A percentile compares a stretch with the other conserved stretches of the same genome.
Evolutionary conservation across 2,329 filamentous ascomycete genomes (phyloP).

Genomic region (Cordyceps farinosa): DNA sequence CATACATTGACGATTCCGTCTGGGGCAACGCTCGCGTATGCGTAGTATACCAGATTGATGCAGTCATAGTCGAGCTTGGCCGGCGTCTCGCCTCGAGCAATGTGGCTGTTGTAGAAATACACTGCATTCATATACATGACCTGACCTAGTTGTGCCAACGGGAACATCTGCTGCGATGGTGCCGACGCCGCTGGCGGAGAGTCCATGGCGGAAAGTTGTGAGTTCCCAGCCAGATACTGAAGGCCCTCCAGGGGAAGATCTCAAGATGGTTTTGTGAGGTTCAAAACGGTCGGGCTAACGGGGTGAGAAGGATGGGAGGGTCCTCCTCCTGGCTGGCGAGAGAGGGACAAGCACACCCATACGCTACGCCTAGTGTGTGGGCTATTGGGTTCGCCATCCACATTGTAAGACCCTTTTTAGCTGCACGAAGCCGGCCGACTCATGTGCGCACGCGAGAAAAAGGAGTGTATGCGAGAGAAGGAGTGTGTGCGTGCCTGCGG

Average conservation of each 20-base stretch:
- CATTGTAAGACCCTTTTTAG: conserved; percentile 10
- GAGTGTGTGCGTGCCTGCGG: background rate
- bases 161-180: background rate
- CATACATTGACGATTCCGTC: conserved; percentile 74
- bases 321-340: conserved; percentile 2
- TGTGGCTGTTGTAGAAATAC: conserved; percentile 77
- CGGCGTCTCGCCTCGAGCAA: conserved; percentile 70
- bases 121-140: conserved; percentile 69
- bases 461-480: background rate
- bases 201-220: conserved; percentile 2
- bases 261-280: background rate
- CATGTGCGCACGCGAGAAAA: background rate
- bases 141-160: background rate
- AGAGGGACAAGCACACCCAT: background rate
- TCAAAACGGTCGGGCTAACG: background rate
- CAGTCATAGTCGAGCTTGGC: conserved; percentile 70
- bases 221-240: background rate
- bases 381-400: conserved; percentile 3
- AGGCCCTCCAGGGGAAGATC: background rate
- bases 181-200: background rate
- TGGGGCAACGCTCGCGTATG: conserved; percentile 69
- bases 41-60: conserved; percentile 79
- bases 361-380: conserved; percentile 7
- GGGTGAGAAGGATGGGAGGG: background rate
- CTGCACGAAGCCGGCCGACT: conserved; percentile 10